phyloP scores from a whole-genome alignment of 2,329 filamentous ascomycete genomes.

The Xylaria arbuscula region DNA sequence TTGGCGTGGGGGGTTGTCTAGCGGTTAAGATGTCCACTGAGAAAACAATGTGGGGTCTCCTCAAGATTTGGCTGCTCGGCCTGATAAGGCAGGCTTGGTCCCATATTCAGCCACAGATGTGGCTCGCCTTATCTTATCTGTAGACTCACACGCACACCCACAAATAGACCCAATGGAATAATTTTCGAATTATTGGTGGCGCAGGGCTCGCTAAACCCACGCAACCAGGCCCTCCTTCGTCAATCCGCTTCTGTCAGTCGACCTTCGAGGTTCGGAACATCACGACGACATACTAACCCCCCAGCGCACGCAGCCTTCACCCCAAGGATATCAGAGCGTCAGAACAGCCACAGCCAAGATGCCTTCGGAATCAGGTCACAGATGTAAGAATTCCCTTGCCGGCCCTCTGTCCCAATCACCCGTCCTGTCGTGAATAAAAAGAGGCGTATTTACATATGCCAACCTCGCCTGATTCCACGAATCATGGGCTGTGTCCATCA shows the following conservation, averaged over 20 bases:
- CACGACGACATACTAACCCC: conserved; percentile 54
- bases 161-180: conserved; percentile 37
- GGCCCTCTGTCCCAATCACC: conserved; percentile 3
- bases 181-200: conserved; percentile 46
- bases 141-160: conserved; percentile 25
- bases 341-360: conserved; percentile 73
- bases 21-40: not conserved
- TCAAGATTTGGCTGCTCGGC: not conserved
- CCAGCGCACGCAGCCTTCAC: conserved; percentile 54
- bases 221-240: conserved; percentile 44
- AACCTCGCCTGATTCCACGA: not conserved
- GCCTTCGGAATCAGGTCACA: conserved; percentile 88
- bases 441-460: conserved; percentile 21
- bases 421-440: conserved; percentile 3
- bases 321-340: conserved; percentile 60
- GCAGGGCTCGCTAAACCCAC: conserved; percentile 48
- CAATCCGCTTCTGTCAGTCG: conserved; percentile 41
- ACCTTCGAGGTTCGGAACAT: conserved; percentile 46
- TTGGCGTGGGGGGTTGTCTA: not conserved
- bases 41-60: not conserved
- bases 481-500: not conserved
- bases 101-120: conserved; percentile 30
- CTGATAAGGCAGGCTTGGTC: too few species aligned
- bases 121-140: conserved; percentile 39
- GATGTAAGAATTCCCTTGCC: conserved; percentile 70